Base-by-base conservation (phyloP, 257 asterid species). In the Fraxinus pennsylvanica region DNA sequence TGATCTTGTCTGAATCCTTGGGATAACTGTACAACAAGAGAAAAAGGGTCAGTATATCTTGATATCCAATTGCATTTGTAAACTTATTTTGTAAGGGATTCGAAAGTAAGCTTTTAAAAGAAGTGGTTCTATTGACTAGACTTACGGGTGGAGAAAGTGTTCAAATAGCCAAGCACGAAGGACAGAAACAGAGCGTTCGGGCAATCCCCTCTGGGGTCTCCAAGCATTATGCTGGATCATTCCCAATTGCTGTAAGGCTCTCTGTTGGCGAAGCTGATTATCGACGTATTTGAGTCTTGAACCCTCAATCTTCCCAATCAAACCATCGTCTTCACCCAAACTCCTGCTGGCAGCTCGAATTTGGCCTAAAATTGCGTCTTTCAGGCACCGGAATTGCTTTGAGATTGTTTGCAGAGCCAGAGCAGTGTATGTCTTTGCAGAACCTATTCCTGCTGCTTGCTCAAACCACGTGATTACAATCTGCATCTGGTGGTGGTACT, bases 161-260 rank as follows among this genome's bases (percentile, higher is more conserved):
- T 95, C 98, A 74, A 95, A 95, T 14, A 95, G 96, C 99, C 99
- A 95, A 47, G 99, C 94, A 0, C 99, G 98, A 65, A 95, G 98
- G 27, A 95, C 94, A 2, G 98, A 93, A 63, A 95, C 99, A 36
- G 99, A 91, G 5, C 97, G 85, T 76, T 95, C 99, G 1, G 99
- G 99, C 84, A 95, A 86, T 54, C 99, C 99, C 81, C 99, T 80
- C 77, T 93, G 99, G 73, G 99, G 99, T 85, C 99, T 93, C 99
- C 99, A 95, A 81, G 99, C 99, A 85, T 93, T 95, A 74, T 93
- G 96, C 78, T 91, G 99, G 87, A 93, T 89, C 99, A 95, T 93
- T 84, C 99, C 99, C 91, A 95, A 78, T 29, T 95, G 99, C 82
- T 95, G 98, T 33, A 95, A 76, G n/a, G 99, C 98, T n/a, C 97